These are phyloP conservation scores for Yarrowia deformans DNA, from an alignment of 805 yeast genomes.

Conservation along the genomic window DNA sequence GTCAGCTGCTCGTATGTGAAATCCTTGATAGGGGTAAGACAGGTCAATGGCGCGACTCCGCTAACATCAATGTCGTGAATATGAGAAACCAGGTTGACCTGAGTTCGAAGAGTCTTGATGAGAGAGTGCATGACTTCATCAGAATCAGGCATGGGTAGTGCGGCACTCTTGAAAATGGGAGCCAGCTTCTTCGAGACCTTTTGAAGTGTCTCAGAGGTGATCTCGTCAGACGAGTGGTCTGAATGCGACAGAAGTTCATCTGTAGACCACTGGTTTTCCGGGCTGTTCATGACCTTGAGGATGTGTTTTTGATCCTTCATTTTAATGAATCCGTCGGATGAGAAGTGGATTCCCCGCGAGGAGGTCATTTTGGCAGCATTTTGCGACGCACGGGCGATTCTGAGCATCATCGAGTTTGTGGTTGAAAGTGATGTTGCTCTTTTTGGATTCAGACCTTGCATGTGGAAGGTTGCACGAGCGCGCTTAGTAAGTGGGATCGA, in stretches of 20 bases:
- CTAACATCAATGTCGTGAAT: constrained; percentile 38
- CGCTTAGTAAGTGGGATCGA: neutral
- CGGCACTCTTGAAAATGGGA: constrained; percentile 30
- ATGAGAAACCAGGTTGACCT: constrained; percentile 38
- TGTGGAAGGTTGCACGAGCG: no score
- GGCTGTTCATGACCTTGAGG: constrained; percentile 26
- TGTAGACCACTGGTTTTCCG: constrained; percentile 32
- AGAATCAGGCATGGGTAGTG: constrained; percentile 22
- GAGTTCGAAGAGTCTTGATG: constrained; percentile 31
- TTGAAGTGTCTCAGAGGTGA: constrained; percentile 35
- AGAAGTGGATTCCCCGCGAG: constrained; percentile 24
- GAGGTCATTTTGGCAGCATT: constrained; percentile 7
- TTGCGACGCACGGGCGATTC: constrained; percentile 11
- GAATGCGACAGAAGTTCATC: constrained; percentile 34
- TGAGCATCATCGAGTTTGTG: constrained; percentile 5
- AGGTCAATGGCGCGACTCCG: constrained; percentile 32
- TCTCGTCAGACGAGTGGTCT: constrained; percentile 25
- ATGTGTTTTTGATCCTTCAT: constrained; percentile 30
- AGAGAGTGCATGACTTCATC: constrained; percentile 21
- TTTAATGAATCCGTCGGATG: constrained; percentile 33
- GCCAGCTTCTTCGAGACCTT: constrained; percentile 33
- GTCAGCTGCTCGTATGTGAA: constrained; percentile 34
- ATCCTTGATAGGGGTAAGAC: constrained; percentile 31
- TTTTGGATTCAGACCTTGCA: constrained; percentile 11
- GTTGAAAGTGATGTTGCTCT: constrained; percentile 12